These are phyloP conservation scores for Cinnamomum micranthum DNA, from an alignment of 164 flowering plant species.

Conservation along the genomic window DNA sequence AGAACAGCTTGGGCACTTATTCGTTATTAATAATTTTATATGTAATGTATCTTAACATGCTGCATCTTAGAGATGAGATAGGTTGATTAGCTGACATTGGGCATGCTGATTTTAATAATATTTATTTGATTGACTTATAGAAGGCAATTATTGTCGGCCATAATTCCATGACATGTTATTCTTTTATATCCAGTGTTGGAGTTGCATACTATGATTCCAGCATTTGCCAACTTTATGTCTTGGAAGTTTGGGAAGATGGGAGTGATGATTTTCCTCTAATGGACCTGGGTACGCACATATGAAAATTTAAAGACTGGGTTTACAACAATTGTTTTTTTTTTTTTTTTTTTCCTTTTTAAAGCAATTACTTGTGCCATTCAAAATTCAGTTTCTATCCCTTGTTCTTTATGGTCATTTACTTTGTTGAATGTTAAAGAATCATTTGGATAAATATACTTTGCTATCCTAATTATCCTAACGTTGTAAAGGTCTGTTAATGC, in stretches of 20 bases:
- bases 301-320: neutral
- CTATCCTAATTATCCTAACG: no score
- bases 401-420: neutral
- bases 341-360: no score
- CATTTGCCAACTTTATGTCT: constrained; percentile 72
- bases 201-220: constrained; percentile 81
- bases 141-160: neutral
- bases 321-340: neutral
- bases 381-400: neutral
- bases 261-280: constrained; percentile 63
- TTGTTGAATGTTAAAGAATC: neutral
- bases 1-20: no score
- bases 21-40: no score
- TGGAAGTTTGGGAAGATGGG: constrained; percentile 94
- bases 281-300: constrained; percentile 55
- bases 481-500: neutral
- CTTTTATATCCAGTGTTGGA: constrained; percentile 59
- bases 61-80: no score
- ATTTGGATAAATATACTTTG: no score
- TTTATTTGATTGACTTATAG: neutral
- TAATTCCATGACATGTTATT: neutral
- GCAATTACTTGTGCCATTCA: neutral
- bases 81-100: neutral
- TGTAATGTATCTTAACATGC: no score
- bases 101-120: neutral